Base-by-base conservation (phyloP, 768 basidiomycete species). In the Collybiopsis confluens region DNA sequence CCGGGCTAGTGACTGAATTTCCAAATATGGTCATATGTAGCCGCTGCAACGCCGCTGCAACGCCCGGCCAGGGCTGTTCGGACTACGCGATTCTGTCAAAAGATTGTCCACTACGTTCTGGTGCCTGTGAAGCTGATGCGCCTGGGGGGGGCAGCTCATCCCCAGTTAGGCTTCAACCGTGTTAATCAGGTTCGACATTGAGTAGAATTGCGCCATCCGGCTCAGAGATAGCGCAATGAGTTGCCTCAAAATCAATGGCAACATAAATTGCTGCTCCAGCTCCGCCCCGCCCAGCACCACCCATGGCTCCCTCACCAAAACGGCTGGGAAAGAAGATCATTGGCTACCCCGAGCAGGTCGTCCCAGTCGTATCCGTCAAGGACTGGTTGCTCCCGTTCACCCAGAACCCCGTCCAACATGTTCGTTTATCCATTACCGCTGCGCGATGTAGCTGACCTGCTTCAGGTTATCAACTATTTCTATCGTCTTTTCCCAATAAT, bases 401-500 rank as follows among this genome's bases (percentile, higher is more conserved):
- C 27, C 56, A 56, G 5, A 66, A 82, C 53, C 86, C 88, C 1
- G 75, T 69, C 54, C 71, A 66, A 36, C 69, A 69, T 23, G 88
- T 88, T 59, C 52, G 81, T 69, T 16, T 20, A 52, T 36, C 35
- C 41, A 50, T 54, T 21, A 51, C 33, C 30, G 26, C 52, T 36
- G 27, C 30, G 44, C n/a, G n/a, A 28, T 27, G 33, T 24, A 52
- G 56, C 38, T 26, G 30, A 45, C 28, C 23, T 55, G 54, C 21
- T 54, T 55, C 36, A 93, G 90, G 62, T 77, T 36, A 66, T 76
- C 45, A 60, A 75, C 54, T 97, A 97, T 62, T n/a, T 92, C 27
- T 60, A 68, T 44, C 77, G 81, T 58, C 72, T 97, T 13, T 96
- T 97, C 68, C 94, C 94, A 0, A 89, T 97, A 64, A 24, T 92